phyloP scores from a whole-genome alignment of 1,139 yeast genomes.

The Saccharomyces hybrid region DNA sequence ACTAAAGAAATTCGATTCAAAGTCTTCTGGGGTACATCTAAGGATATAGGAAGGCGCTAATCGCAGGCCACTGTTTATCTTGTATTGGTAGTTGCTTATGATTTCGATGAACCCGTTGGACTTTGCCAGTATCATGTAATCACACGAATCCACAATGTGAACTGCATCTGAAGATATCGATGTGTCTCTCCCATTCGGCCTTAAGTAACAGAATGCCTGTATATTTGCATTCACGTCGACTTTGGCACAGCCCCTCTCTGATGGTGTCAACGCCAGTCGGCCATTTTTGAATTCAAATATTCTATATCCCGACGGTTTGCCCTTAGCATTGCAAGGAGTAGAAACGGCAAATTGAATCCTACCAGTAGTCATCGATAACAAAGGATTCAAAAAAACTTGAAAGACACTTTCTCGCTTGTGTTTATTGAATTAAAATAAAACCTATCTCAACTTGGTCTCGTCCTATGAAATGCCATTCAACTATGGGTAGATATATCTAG shows the following conservation, averaged over 20 bases:
- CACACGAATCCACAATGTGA: constrained; percentile 17
- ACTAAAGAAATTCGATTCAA: constrained; percentile 5
- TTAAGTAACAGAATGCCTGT: constrained; percentile 25
- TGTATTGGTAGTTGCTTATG: constrained; percentile 19
- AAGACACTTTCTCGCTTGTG: not conserved
- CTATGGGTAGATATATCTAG: not conserved
- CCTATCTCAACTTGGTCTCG: not conserved
- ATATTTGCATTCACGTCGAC: constrained; percentile 18
- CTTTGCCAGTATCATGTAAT: constrained; percentile 26
- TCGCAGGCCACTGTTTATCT: constrained; percentile 7
- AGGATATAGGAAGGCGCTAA: constrained; percentile 19
- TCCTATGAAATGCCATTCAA: not conserved
- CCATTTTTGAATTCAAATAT: constrained; percentile 15
- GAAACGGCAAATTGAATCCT: constrained; percentile 21
- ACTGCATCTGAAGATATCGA: not conserved
- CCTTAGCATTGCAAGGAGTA: constrained; percentile 20
- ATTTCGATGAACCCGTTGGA: constrained; percentile 27
- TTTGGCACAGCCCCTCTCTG: constrained; percentile 4
- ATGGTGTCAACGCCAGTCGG: constrained; percentile 8
- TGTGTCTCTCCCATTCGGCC: constrained; percentile 13
- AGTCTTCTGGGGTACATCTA: constrained; percentile 20
- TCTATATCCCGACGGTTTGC: constrained; percentile 20
- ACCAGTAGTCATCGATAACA: constrained; percentile 2
- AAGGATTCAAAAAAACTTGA: not conserved
- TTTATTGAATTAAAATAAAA: not conserved